Evolutionary conservation across 2,329 filamentous ascomycete genomes (phyloP), one percentile per base, ranked within the genome.

Genomic region (Penicillium sp.): DNA sequence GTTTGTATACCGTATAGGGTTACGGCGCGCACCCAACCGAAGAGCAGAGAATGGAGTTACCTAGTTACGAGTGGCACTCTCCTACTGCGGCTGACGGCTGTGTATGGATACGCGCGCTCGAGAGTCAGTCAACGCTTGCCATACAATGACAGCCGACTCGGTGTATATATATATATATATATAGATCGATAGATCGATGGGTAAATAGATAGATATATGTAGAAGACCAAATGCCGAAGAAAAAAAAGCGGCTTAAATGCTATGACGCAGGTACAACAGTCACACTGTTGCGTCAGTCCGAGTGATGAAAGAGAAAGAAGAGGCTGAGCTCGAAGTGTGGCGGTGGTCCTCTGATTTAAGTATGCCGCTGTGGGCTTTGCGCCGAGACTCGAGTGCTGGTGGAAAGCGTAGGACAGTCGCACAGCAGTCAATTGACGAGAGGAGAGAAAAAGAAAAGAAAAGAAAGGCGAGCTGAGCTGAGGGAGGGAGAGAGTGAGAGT

Each of bases 291-390:
- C 16, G 40, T 42, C 40, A 20, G 7, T 42, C n/a, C 9, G 11
- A 8, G 40, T 12, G 40, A 23, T 43, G 6, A 20, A 43, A 21
- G 40, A 42, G 23, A 42, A 9, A 42, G 35, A 30, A 43, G 43
- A 55, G 52, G 52, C 52, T 55, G 52, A 48, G 52, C 45, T 30
- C 16, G 18, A 48, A 28, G 45, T 55, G 52, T 55, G 52, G 52
- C 52, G 52, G 52, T 55, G 52, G 45, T 21, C 52, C 18, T n/a
- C 26, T 48, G 30, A 55, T 55, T 42, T 42, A 42, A 48, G 52
- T n/a, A 21, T 4, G 28, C 12, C 9, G 28, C 12, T 4, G 9
- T 9, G 28, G 16, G 30, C 4, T 16, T 35, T 35, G 30, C 30
- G 30, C 30, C 30, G 30, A 16, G 30, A n/a, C n/a, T n/a, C n/a